Percentiles rank a stretch among this genome's conserved stretches.
Evolutionary conservation across 768 basidiomycete genomes (phyloP).

Genomic region (Kwoniella sp.): DNA sequence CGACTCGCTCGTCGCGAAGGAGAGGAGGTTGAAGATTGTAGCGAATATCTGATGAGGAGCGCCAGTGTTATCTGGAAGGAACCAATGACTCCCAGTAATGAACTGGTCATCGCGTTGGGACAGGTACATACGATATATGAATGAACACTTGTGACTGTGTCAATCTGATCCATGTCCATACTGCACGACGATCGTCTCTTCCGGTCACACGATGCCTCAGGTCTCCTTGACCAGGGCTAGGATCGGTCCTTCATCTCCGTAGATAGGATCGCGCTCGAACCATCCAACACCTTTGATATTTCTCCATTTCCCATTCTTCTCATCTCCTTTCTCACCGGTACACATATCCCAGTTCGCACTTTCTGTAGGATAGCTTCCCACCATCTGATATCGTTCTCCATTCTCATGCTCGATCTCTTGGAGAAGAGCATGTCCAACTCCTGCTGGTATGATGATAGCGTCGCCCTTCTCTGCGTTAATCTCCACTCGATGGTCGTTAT

Average conservation of each 20-base stretch:
- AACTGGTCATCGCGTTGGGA: no score
- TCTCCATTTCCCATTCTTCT: slow-evolving; percentile 38
- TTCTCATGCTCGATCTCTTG: slow-evolving; percentile 26
- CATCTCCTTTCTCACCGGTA: slow-evolving; percentile 53
- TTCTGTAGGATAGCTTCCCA: slow-evolving; percentile 58
- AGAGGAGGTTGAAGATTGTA: not conserved
- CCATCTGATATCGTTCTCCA: slow-evolving; percentile 56
- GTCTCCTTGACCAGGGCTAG: slow-evolving; percentile 5
- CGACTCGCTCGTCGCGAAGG: not conserved
- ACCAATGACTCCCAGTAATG: no score
- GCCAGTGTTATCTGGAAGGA: no score
- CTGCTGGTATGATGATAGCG: slow-evolving; percentile 59
- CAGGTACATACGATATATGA: no score
- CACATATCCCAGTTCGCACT: slow-evolving; percentile 58
- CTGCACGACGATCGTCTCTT: not conserved
- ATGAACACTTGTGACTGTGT: no score
- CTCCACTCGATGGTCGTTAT: slow-evolving; percentile 55
- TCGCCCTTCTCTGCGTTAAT: slow-evolving; percentile 56
- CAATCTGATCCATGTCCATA: not conserved
- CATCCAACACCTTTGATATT: slow-evolving; percentile 54
- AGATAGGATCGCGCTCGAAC: slow-evolving; percentile 58
- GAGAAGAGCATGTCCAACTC: slow-evolving; percentile 57
- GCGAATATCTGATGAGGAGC: not conserved
- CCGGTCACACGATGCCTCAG: no score
- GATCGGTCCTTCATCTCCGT: slow-evolving; percentile 57